These are phyloP conservation scores for Phytophthora citricola DNA, from an alignment of 352 stramenopile species.

Conservation along the genomic window DNA sequence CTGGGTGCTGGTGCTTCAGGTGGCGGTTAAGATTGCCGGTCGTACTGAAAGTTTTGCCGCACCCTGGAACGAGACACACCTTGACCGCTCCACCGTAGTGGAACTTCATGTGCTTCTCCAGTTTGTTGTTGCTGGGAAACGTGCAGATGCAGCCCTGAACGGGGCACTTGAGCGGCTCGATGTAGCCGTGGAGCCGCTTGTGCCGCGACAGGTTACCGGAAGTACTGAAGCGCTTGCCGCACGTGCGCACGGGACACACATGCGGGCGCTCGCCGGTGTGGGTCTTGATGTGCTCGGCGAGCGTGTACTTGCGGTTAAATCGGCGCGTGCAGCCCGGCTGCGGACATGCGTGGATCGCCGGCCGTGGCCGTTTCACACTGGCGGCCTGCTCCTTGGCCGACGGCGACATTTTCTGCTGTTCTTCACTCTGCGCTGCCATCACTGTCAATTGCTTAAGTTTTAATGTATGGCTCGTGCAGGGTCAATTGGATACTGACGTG, in stretches of 20 bases:
- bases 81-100: conserved; percentile 44
- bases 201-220: conserved; percentile 52
- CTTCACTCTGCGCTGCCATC: conserved; percentile 23
- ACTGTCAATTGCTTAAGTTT: neutral
- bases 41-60: conserved; percentile 52
- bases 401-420: conserved; percentile 12
- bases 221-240: conserved; percentile 54
- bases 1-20: conserved; percentile 44
- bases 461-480: conserved; percentile 1
- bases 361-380: conserved; percentile 19
- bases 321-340: conserved; percentile 42
- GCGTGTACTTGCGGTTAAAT: conserved; percentile 69
- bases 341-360: conserved; percentile 38
- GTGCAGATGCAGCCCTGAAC: conserved; percentile 32
- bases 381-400: conserved; percentile 2
- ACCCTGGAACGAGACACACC: conserved; percentile 37
- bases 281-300: conserved; percentile 74
- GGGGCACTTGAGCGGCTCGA: conserved; percentile 38
- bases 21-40: conserved; percentile 54
- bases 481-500: conserved; percentile 35
- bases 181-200: conserved; percentile 43
- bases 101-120: conserved; percentile 48
- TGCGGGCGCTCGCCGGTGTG: conserved; percentile 62
- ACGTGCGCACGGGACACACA: conserved; percentile 33
- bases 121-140: conserved; percentile 39